Conservation (phyloP, 1,284 basidiomycete genomes). For the Leccinum angustisporum region DNA sequence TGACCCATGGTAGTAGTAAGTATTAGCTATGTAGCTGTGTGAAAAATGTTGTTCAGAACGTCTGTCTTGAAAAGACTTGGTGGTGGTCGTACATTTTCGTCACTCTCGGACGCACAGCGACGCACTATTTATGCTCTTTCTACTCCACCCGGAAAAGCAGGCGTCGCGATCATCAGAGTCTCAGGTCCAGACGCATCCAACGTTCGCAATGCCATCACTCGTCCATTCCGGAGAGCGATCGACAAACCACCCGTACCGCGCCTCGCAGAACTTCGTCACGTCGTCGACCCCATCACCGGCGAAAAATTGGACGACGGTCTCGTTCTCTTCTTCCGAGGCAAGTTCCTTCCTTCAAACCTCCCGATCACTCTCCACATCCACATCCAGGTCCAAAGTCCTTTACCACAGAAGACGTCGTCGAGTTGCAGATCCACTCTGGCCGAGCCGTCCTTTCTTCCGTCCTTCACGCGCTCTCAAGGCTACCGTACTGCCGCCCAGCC, state of each 20-base stretch:
- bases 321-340: constrained; percentile 79
- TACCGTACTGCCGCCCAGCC: constrained; percentile 70
- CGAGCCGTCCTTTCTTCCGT: constrained; percentile 73
- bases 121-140: constrained; percentile 85
- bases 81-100: background rate
- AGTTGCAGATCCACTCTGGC: constrained; percentile 88
- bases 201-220: constrained; percentile 57
- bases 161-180: constrained; percentile 78
- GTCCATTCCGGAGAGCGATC: constrained; percentile 9
- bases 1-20: constrained; percentile 58
- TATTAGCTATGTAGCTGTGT: background rate
- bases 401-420: constrained; percentile 80
- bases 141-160: constrained; percentile 79
- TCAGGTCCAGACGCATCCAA: constrained; percentile 69
- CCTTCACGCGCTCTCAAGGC: constrained; percentile 56
- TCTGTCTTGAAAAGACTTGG: background rate
- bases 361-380: constrained; percentile 1
- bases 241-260: constrained; percentile 48
- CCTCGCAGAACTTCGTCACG: constrained; percentile 66
- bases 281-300: constrained; percentile 62
- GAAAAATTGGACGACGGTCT: constrained; percentile 79
- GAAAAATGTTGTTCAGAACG: background rate
- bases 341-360: constrained; percentile 13
- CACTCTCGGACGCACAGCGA: constrained; percentile 58
- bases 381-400: constrained; percentile 68